Evolutionary conservation across 1,139 yeast species (phyloP), one percentile per base, ranked within the genome.

Genomic region (Nakaseomyces bracarensis): DNA sequence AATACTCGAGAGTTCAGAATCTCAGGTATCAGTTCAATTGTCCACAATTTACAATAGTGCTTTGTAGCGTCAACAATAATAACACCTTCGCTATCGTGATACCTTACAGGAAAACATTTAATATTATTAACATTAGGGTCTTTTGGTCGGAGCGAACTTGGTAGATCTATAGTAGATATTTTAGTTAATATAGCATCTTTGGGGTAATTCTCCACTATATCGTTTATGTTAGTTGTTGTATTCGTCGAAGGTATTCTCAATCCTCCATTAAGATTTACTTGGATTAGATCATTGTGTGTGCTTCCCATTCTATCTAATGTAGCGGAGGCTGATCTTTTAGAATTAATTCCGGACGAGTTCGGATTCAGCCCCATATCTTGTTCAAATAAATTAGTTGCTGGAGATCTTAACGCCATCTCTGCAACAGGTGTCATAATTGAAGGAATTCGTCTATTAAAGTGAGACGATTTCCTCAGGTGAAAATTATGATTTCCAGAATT

Each of bases 141-240:
- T n/a, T 21, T 21, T 3, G 25, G 25, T 8, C 16, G n/a, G 13
- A 33, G 11, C 30, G 38, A 33, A 7, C 21, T 16, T 14, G 64
- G 62, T 18, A 74, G 38, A 7, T 54, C 50, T 23, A 70, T 60
- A 0, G 73, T 62, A 25, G 78, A 81, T 5, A 83, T 62, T 50
- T 71, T 74, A 0, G 87, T 77, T 46, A 84, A 64, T 15, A 81
- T 77, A 57, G 81, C 71, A 57, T 85, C 94, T 51, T 82, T 83
- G 36, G 57, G 42, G 28, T 47, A 42, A 6, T 49, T 46, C 22
- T 30, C 40, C 26, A 42, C 22, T 18, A 27, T n/a, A 9, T 43
- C 49, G 8, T 16, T 18, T 43, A 40, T 11, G 28, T 39, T 18
- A 34, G n/a, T 25, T 23, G 22, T 14, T 16, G 35, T 14, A 28